Evolutionary conservation across 2,329 filamentous ascomycete species (phyloP).

Genomic region (Coniochaeta sp.): DNA sequence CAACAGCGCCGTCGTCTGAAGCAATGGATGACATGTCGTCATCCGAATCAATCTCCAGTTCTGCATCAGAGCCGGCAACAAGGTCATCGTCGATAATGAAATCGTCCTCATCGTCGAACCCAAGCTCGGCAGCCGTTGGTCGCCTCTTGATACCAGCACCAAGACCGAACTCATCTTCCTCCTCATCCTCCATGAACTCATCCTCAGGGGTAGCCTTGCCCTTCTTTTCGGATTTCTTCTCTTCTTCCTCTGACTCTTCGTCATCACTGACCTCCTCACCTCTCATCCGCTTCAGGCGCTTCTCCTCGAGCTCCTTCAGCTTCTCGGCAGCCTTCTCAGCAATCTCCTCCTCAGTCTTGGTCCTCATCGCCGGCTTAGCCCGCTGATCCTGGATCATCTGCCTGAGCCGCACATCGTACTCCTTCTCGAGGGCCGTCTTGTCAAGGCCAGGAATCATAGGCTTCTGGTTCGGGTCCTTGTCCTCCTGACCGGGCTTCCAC

Average conservation of each 20-base stretch:
- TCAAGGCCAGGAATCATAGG: slow-evolving; percentile 44
- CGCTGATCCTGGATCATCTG: slow-evolving; percentile 79
- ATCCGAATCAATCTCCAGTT: slow-evolving; percentile 48
- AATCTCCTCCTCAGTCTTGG: slow-evolving; percentile 85
- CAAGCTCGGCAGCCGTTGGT: slow-evolving; percentile 54
- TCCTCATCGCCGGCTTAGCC: slow-evolving; percentile 78
- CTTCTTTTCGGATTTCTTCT: slow-evolving; percentile 29
- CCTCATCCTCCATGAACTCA: slow-evolving; percentile 28
- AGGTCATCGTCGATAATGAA: slow-evolving; percentile 87
- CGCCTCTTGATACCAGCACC: slow-evolving; percentile 51
- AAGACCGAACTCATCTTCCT: slow-evolving; percentile 52
- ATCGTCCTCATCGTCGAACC: slow-evolving; percentile 89
- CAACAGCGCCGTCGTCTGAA: slow-evolving; percentile 23
- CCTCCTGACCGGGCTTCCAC: slow-evolving; percentile 27
- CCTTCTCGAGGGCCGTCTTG: slow-evolving; percentile 66
- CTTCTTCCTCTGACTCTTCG: slow-evolving; percentile 40
- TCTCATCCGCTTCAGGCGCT: slow-evolving; percentile 77
- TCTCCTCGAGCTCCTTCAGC: slow-evolving; percentile 75
- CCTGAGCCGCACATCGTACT: slow-evolving; percentile 80
- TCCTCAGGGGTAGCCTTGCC: slow-evolving; percentile 25
- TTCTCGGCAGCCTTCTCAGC: slow-evolving; percentile 69
- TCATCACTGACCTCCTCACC: slow-evolving; percentile 68
- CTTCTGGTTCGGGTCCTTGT: slow-evolving; percentile 11
- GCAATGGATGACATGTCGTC: slow-evolving; percentile 27
- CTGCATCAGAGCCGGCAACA: slow-evolving; percentile 73